Conservation (phyloP, 2,329 filamentous ascomycete genomes). For the Colletotrichum lentis region DNA sequence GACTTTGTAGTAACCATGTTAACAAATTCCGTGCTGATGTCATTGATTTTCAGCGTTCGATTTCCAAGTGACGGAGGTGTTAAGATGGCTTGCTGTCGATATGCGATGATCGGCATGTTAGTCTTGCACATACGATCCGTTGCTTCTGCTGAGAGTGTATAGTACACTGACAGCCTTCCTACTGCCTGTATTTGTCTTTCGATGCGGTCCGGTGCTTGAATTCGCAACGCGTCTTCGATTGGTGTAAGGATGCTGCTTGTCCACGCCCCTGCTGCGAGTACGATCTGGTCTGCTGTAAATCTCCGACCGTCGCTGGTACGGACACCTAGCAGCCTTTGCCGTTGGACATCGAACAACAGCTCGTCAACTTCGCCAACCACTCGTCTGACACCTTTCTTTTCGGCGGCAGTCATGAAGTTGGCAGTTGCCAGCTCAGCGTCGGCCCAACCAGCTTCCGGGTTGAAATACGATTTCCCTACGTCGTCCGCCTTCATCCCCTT, state of each 20-base stretch:
- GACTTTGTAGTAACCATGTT: conserved; percentile 8
- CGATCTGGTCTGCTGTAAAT: conserved; percentile 55
- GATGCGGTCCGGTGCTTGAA: conserved; percentile 11
- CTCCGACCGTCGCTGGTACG: not conserved
- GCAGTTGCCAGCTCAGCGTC: conserved; percentile 20
- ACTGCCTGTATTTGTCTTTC: conserved; percentile 25
- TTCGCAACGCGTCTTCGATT: conserved; percentile 1
- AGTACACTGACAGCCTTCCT: conserved; percentile 23
- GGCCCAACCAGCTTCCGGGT: conserved; percentile 30
- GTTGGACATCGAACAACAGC: not conserved
- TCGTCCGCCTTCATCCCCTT: not conserved
- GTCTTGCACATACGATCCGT: conserved; percentile 1
- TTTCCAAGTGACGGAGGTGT: conserved; percentile 25
- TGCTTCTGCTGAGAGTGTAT: conserved; percentile 7
- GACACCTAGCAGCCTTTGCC: not conserved
- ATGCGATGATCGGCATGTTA: conserved; percentile 17
- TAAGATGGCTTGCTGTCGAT: not conserved
- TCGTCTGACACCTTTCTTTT: conserved; percentile 17
- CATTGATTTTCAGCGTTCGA: conserved; percentile 23
- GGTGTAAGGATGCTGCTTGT: conserved; percentile 57
- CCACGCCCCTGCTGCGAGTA: conserved; percentile 65
- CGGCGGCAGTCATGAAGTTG: conserved; percentile 17
- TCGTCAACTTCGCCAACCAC: conserved; percentile 12
- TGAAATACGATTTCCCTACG: conserved; percentile 17
- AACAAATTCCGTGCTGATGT: conserved; percentile 22